Evolutionary conservation across 176 grass and related monocot genomes (phyloP), one percentile per base, ranked within the genome.

Genomic region (Juncus inflexus): DNA sequence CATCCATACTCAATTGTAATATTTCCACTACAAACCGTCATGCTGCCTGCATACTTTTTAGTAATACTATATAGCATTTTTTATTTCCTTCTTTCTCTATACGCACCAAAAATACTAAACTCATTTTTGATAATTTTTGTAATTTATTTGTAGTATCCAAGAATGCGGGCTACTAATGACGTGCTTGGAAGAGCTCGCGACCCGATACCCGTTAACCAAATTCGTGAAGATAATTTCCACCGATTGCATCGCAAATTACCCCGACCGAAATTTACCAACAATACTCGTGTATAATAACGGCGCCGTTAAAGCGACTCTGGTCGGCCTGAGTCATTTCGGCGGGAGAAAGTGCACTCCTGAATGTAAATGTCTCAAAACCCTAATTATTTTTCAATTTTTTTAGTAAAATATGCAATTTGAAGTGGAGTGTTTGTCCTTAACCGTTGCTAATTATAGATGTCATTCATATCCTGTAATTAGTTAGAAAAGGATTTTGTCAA

Each of bases 161-260:
- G 89, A 94, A 64, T 99, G 89, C 4, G 95, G 85, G 39, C 12
- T 99, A 76, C 95, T 99, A 43, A 65, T 86, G 52, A 77, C 76
- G 60, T 99, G 83, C 62, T 61, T 99, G 78, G 95, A 94, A 61
- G 89, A 94, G 81, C 62, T 99, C 61, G 78, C 83, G 7, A 87
- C 78, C 49, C 85, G 83, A 73, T 94, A 99, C 50, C 78, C 95
- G 42, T 80, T 52, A 42, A 99, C 89, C 2, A 99, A 99, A 61
- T 99, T 99, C 63, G 89, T 99, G 77, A 99, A 99, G 74, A 94
- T 90, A 78, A 87, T 94, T 50, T 99, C 95, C 40, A 99, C 95
- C 0, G 89, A 94, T 42, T 94, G 95, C 66, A 99, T 99, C 59
- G 85, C 83, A 11, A 99, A 90, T 72, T 99, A 99, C 57, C 95